Evolutionary conservation across 2,329 filamentous ascomycete species (phyloP).

Genomic region (Aureobasidium sp.): DNA sequence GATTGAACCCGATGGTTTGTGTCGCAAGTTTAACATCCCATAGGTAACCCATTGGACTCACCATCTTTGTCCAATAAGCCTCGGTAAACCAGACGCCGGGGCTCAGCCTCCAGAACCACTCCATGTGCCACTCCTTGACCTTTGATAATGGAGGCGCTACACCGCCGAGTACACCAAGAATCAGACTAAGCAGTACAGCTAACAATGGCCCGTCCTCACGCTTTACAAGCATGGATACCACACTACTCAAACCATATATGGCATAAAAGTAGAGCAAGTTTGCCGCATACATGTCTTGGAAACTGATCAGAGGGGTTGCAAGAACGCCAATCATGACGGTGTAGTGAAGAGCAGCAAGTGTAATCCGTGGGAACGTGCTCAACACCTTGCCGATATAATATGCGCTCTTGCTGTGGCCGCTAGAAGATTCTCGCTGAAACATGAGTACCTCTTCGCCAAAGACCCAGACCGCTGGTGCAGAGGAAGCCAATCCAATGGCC

Average conservation of each 20-base stretch:
- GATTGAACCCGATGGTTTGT: conserved; percentile 38
- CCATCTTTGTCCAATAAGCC: conserved; percentile 48
- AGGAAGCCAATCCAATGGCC: conserved; percentile 50
- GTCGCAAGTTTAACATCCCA: conserved; percentile 46
- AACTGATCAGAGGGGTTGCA: conserved; percentile 45
- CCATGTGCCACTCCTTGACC: conserved; percentile 47
- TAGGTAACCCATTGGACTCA: conserved; percentile 44
- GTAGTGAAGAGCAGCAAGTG: conserved; percentile 49
- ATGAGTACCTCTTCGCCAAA: conserved; percentile 52
- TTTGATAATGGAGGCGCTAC: conserved; percentile 45
- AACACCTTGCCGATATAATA: conserved; percentile 53
- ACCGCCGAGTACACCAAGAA: conserved; percentile 23
- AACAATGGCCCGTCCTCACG: conserved; percentile 52
- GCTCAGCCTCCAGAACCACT: conserved; percentile 49
- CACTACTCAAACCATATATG: conserved; percentile 50
- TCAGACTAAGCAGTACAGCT: conserved; percentile 33
- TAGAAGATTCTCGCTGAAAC: conserved; percentile 49
- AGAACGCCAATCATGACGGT: conserved; percentile 46
- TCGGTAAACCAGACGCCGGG: conserved; percentile 53
- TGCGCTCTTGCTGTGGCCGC: conserved; percentile 49
- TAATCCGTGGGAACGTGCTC: conserved; percentile 46
- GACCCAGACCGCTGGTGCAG: conserved; percentile 49
- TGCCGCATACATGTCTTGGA: conserved; percentile 41
- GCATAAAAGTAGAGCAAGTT: conserved; percentile 54
- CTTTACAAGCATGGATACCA: conserved; percentile 48